These are phyloP conservation scores for Fusarium odoratissimum DNA, from an alignment of 2,329 filamentous ascomycete genomes.

Conservation along the genomic window DNA sequence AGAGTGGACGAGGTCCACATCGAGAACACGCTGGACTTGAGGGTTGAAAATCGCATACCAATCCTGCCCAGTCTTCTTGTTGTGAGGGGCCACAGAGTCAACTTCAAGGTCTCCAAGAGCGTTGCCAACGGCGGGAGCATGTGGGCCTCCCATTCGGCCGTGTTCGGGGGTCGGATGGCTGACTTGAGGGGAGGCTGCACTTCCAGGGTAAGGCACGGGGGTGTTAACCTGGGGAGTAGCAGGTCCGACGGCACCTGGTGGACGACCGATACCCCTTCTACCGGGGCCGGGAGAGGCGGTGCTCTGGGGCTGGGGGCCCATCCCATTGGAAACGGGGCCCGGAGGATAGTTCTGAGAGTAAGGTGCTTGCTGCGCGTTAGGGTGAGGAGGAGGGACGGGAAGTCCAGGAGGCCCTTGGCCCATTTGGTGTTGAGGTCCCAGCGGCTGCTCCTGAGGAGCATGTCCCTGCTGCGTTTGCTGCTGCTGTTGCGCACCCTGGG, in stretches of 20 bases:
- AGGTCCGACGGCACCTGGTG: constrained; percentile 72
- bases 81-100: constrained; percentile 83
- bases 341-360: constrained; percentile 77
- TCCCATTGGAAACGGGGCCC: constrained; percentile 72
- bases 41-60: constrained; percentile 99
- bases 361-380: constrained; percentile 74
- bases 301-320: constrained; percentile 84
- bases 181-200: constrained; percentile 85
- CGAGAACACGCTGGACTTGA: constrained; percentile 85
- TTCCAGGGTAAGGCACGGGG: constrained; percentile 85
- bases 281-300: constrained; percentile 89
- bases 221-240: constrained; percentile 94
- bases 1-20: constrained; percentile 94
- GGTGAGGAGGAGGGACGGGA: constrained; percentile 67
- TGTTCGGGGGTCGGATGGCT: constrained; percentile 84
- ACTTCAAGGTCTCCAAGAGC: constrained; percentile 87
- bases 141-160: constrained; percentile 63
- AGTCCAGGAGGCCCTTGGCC: constrained; percentile 80
- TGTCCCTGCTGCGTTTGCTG: constrained; percentile 52
- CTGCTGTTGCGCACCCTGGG: constrained; percentile 58
- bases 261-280: constrained; percentile 76
- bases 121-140: constrained; percentile 64
- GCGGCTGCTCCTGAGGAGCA: constrained; percentile 73
- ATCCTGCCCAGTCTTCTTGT: constrained; percentile 89
- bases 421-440: constrained; percentile 65